phyloP scores from a whole-genome alignment of 495 filamentous ascomycete genomes.

The Aspergillus heteromorphus region DNA sequence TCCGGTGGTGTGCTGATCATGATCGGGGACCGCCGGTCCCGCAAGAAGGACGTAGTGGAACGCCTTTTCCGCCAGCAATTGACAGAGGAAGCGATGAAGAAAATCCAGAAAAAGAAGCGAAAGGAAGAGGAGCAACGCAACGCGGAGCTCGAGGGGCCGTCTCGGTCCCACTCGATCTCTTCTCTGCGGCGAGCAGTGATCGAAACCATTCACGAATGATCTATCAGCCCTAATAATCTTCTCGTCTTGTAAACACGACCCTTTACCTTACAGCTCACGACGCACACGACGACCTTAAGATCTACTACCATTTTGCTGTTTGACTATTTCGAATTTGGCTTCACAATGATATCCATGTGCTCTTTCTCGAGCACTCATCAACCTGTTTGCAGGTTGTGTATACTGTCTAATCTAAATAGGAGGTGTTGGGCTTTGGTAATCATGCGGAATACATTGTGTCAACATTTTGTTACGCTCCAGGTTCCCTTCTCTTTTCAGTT shows the following conservation, averaged over 20 bases:
- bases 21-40: conserved; percentile 63
- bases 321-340: not conserved
- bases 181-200: not conserved
- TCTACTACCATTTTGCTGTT: too few relatives aligned
- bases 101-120: conserved; percentile 58
- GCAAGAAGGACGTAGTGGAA: conserved; percentile 80
- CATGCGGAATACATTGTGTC: too few relatives aligned
- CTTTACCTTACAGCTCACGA: not conserved
- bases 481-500: too few relatives aligned
- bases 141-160: not conserved
- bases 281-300: not conserved
- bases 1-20: conserved; percentile 64
- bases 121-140: conserved; percentile 33
- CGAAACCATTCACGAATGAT: not conserved
- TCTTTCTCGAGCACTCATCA: too few relatives aligned
- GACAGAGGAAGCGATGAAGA: conserved; percentile 66
- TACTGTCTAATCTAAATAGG: too few relatives aligned
- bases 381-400: too few relatives aligned
- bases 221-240: not conserved
- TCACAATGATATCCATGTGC: not conserved
- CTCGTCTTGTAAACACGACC: not conserved
- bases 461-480: too few relatives aligned
- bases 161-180: not conserved
- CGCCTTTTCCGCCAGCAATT: conserved; percentile 66
- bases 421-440: too few relatives aligned